Percentiles rank a stretch among this genome's conserved stretches.
Evolutionary conservation across 768 basidiomycete species (phyloP).

Genomic region (Trametes elegans): DNA sequence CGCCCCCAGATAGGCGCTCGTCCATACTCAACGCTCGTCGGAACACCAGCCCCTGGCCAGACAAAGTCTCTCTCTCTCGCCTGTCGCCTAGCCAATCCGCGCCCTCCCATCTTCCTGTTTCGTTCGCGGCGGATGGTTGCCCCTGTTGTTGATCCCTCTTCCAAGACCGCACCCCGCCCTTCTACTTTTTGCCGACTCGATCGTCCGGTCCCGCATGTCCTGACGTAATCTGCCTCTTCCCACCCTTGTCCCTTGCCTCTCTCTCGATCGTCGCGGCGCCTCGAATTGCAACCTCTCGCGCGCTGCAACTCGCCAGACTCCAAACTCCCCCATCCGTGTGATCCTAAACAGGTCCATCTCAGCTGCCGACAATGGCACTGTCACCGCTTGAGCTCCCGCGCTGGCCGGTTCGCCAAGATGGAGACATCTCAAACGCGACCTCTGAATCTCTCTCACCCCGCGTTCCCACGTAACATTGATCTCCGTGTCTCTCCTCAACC

Average conservation of each 20-base stretch:
- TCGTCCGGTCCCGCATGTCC: not conserved
- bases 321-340: not conserved
- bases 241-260: slow-evolving; percentile 2
- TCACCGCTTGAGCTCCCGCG: too few species aligned
- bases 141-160: slow-evolving; percentile 7
- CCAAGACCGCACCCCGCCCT: not conserved
- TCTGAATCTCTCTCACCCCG: too few species aligned
- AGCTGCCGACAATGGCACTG: too few species aligned
- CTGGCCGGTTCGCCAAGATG: not conserved
- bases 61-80: not conserved
- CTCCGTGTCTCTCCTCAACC: not conserved
- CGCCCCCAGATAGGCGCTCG: not conserved
- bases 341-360: not conserved
- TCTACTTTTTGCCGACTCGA: slow-evolving; percentile 13
- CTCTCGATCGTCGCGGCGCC: slow-evolving; percentile 13
- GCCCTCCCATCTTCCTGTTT: not conserved
- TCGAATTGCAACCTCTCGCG: not conserved
- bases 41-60: not conserved
- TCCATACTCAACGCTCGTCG: slow-evolving; percentile 9
- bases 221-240: slow-evolving; percentile 11
- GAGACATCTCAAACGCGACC: not conserved
- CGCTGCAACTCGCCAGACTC: not conserved
- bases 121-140: not conserved
- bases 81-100: not conserved
- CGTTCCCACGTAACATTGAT: slow-evolving; percentile 10